Evolutionary conservation across 352 stramenopile species (phyloP).

Genomic region (Pythium dissimile): DNA sequence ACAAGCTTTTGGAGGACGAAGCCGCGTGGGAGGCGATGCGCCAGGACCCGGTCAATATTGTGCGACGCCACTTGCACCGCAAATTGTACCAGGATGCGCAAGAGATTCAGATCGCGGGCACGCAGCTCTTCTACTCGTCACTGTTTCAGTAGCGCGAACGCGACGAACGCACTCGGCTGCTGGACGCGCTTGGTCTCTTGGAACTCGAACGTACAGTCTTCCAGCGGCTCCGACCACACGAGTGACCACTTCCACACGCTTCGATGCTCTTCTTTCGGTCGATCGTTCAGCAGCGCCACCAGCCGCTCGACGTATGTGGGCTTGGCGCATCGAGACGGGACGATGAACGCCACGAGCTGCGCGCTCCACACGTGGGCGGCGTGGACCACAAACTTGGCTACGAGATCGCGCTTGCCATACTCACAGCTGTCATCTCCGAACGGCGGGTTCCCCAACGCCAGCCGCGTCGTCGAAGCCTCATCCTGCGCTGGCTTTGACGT

Average conservation of each 20-base stretch:
- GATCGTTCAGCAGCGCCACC: constrained; percentile 13
- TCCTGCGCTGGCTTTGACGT: constrained; percentile 18
- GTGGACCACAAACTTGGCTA: constrained; percentile 54
- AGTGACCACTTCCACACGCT: constrained; percentile 35
- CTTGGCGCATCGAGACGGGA: constrained; percentile 53
- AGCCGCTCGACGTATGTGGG: constrained; percentile 37
- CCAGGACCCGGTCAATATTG: constrained; percentile 64
- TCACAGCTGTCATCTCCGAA: constrained; percentile 31
- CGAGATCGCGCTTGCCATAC: constrained; percentile 34
- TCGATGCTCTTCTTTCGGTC: neutral
- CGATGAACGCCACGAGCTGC: constrained; percentile 59
- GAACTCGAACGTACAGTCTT: constrained; percentile 59
- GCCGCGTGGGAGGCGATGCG: constrained; percentile 60
- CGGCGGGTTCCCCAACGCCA: constrained; percentile 67
- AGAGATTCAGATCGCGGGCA: constrained; percentile 59
- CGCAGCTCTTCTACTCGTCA: constrained; percentile 63
- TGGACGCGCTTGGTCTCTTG: constrained; percentile 49
- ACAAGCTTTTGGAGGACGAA: constrained; percentile 56
- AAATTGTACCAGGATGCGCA: constrained; percentile 53
- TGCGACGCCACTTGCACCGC: constrained; percentile 52
- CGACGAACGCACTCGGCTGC: constrained; percentile 53
- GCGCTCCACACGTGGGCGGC: constrained; percentile 42
- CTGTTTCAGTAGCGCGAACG: constrained; percentile 37
- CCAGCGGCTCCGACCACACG: constrained; percentile 27
- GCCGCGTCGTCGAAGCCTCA: constrained; percentile 14